Evolutionary conservation across 2,329 filamentous ascomycete genomes (phyloP).

Genomic region (Nigrograna mackinnonii): DNA sequence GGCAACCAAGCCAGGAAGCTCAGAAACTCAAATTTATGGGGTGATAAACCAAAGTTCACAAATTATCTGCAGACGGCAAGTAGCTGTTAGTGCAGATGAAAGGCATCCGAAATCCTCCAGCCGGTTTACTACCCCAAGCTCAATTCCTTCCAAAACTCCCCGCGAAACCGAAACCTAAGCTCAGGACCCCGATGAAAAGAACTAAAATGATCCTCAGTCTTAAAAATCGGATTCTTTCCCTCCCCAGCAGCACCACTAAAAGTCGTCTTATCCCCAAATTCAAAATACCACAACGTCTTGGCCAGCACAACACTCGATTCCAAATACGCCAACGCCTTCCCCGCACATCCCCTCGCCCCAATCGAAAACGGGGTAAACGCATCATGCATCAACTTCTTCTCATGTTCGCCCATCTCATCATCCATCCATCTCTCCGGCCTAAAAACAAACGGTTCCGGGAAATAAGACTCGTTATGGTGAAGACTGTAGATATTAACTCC

Average conservation of each 20-base stretch:
- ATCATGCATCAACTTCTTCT: slow-evolving; percentile 2
- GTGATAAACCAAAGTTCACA: no score
- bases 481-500: slow-evolving; percentile 20
- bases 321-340: slow-evolving; percentile 12
- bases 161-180: slow-evolving; percentile 1
- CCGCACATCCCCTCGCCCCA: slow-evolving; percentile 7
- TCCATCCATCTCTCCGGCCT: slow-evolving; percentile 12
- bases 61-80: no score
- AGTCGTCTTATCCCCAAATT: slow-evolving; percentile 8
- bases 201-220: background rate
- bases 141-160: no score
- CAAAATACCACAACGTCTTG: slow-evolving; percentile 12
- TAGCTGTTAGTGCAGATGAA: no score
- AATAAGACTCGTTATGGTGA: slow-evolving; percentile 23
- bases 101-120: no score
- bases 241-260: slow-evolving; percentile 1
- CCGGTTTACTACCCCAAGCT: no score
- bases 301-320: slow-evolving; percentile 9
- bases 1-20: no score
- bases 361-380: slow-evolving; percentile 10
- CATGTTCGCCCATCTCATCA: background rate
- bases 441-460: slow-evolving; percentile 11
- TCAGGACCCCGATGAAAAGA: slow-evolving; percentile 1
- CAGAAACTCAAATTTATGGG: no score
- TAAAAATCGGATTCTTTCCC: background rate